phyloP scores from a whole-genome alignment of 257 asterid species.

The Ehretia macrophylla region DNA sequence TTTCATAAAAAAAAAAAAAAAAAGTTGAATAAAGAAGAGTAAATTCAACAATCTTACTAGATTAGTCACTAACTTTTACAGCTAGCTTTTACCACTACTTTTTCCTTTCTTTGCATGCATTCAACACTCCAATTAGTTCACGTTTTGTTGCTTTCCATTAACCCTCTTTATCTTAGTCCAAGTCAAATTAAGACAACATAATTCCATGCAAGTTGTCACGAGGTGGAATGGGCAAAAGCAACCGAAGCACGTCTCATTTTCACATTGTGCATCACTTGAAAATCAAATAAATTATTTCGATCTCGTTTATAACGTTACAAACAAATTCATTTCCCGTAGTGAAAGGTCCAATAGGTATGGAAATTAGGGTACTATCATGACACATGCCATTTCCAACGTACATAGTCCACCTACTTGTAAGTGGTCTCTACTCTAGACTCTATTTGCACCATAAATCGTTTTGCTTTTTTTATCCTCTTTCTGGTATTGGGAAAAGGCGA shows the following conservation, averaged over 20 bases:
- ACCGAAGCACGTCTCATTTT: not conserved
- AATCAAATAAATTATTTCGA: not conserved
- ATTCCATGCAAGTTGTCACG: slow-evolving; percentile 4
- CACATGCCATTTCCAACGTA: not conserved
- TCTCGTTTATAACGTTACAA: too few species aligned
- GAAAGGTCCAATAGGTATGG: not conserved
- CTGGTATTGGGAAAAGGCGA: not conserved
- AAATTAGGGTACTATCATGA: not conserved
- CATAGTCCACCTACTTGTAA: not conserved
- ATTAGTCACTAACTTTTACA: too few species aligned
- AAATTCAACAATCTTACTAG: too few species aligned
- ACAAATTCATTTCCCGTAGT: too few species aligned
- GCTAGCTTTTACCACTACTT: too few species aligned
- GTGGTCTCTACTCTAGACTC: not conserved
- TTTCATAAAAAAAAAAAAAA: too few species aligned
- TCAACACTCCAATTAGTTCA: too few species aligned
- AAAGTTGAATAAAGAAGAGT: too few species aligned
- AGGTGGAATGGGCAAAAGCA: not conserved
- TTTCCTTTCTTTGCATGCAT: too few species aligned
- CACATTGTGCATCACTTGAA: not conserved
- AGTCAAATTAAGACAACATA: not conserved
- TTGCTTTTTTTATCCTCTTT: not conserved
- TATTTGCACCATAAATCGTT: not conserved
- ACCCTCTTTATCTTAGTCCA: too few species aligned
- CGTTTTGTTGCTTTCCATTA: too few species aligned